These are phyloP conservation scores for Conidiobolus incongruus DNA, from an alignment of 371 early-diverging fungal species.

Conservation along the genomic window DNA sequence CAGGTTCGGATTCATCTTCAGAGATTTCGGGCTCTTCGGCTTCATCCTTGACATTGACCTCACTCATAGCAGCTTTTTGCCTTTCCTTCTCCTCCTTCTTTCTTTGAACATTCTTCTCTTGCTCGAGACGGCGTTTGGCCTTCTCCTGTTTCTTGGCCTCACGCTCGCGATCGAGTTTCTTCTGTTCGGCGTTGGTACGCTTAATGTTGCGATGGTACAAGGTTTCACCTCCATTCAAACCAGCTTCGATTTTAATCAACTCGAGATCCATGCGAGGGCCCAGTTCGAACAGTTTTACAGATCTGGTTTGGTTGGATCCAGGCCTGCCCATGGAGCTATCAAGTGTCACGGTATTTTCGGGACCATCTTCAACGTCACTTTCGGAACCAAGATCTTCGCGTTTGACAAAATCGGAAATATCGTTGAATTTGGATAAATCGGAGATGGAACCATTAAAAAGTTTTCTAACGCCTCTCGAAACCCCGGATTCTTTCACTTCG, in stretches of 20 bases:
- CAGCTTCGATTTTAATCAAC: conserved; percentile 77
- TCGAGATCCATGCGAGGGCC: conserved; percentile 82
- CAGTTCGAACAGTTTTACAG: conserved; percentile 65
- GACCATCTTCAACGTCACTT: conserved; percentile 82
- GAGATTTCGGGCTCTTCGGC: background rate
- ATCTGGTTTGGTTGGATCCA: conserved; percentile 51
- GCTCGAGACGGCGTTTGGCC: conserved; percentile 43
- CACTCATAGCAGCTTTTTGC: conserved; percentile 10
- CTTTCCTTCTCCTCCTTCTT: conserved; percentile 40
- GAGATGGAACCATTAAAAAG: conserved; percentile 51
- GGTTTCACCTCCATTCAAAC: conserved; percentile 82
- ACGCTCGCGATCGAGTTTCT: conserved; percentile 25
- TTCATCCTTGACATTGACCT: conserved; percentile 4
- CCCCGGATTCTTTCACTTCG: conserved; percentile 63
- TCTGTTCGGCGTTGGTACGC: conserved; percentile 34
- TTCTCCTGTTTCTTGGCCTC: conserved; percentile 29
- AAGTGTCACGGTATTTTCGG: conserved; percentile 51
- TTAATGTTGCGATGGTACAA: conserved; percentile 51
- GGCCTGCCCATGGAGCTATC: conserved; percentile 56
- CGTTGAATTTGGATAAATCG: conserved; percentile 50
- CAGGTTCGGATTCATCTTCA: background rate
- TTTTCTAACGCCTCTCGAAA: conserved; percentile 73
- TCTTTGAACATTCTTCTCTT: conserved; percentile 57
- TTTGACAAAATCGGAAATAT: conserved; percentile 79
- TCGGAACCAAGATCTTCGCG: conserved; percentile 69